A percentile compares a stretch with the other conserved stretches of the same genome.
phyloP scores from a whole-genome alignment of 192 early-diverging fungal species.

The Coemansia pectinata region DNA sequence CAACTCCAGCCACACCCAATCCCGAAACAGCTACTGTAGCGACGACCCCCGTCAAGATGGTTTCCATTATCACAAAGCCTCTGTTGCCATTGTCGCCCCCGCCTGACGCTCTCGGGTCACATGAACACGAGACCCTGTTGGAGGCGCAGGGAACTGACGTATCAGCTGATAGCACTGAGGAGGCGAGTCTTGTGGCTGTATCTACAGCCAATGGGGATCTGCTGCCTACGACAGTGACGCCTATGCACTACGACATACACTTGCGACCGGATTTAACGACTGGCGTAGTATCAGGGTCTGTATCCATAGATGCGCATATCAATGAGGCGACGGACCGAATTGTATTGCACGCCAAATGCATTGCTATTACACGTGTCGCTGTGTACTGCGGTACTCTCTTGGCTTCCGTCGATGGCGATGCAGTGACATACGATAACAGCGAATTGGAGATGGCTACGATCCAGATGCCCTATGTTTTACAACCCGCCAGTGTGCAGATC shows the following conservation, averaged over 20 bases:
- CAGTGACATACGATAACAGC: slow-evolving; percentile 8
- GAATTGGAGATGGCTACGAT: slow-evolving; percentile 55
- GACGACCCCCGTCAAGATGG: neutral
- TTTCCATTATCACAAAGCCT: neutral
- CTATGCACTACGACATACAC: slow-evolving; percentile 78
- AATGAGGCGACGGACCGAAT: slow-evolving; percentile 60
- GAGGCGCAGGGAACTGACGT: neutral
- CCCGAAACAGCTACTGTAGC: neutral
- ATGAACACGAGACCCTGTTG: neutral
- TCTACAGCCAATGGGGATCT: slow-evolving; percentile 28
- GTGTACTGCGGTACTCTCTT: slow-evolving; percentile 1
- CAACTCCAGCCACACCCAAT: neutral
- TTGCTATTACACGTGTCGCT: slow-evolving; percentile 51
- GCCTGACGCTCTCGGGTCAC: neutral
- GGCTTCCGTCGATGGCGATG: neutral
- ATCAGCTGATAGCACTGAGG: neutral
- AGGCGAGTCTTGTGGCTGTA: neutral
- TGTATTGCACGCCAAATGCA: slow-evolving; percentile 61
- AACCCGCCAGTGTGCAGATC: slow-evolving; percentile 49
- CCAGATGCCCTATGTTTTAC: slow-evolving; percentile 11
- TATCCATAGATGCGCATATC: slow-evolving; percentile 58
- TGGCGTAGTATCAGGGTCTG: slow-evolving; percentile 74
- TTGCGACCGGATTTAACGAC: slow-evolving; percentile 73
- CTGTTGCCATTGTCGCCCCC: neutral
- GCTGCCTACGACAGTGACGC: slow-evolving; percentile 76